Conservation (phyloP, 352 stramenopile genomes). For the Halophytophthora batemanensis region DNA sequence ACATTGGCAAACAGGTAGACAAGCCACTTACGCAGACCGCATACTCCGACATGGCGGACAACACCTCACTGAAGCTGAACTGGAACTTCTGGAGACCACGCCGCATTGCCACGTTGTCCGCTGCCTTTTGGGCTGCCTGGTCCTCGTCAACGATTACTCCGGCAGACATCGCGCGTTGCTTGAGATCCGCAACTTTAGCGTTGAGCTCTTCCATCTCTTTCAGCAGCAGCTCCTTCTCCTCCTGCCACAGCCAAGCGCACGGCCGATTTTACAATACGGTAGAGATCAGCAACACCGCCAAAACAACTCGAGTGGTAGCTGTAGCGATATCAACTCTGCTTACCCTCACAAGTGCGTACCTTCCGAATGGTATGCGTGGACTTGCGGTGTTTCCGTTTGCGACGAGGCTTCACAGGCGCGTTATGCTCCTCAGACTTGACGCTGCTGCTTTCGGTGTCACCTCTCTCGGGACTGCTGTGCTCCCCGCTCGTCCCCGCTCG, state of each 20-base stretch:
- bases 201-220: constrained; percentile 25
- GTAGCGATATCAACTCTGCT: background rate
- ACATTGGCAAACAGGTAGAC: background rate
- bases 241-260: constrained; percentile 17
- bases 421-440: background rate
- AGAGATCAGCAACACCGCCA: background rate
- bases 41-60: constrained; percentile 32
- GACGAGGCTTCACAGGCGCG: background rate
- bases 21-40: constrained; percentile 29
- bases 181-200: constrained; percentile 22
- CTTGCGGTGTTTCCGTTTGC: constrained; percentile 21
- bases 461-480: background rate
- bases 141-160: constrained; percentile 9
- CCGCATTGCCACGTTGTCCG: constrained; percentile 16
- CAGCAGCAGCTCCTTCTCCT: constrained; percentile 31
- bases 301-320: background rate
- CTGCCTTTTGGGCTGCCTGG: constrained; percentile 8
- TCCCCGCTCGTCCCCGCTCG: background rate
- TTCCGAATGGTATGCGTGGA: constrained; percentile 20
- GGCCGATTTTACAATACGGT: too few relatives aligned
- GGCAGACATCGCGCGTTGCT: constrained; percentile 16
- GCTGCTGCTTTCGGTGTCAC: too few relatives aligned
- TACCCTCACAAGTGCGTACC: constrained; percentile 4
- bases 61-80: constrained; percentile 21
- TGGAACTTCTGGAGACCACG: constrained; percentile 29